Evolutionary conservation across 768 basidiomycete genomes (phyloP).

Genomic region (Pluteus cervinus): DNA sequence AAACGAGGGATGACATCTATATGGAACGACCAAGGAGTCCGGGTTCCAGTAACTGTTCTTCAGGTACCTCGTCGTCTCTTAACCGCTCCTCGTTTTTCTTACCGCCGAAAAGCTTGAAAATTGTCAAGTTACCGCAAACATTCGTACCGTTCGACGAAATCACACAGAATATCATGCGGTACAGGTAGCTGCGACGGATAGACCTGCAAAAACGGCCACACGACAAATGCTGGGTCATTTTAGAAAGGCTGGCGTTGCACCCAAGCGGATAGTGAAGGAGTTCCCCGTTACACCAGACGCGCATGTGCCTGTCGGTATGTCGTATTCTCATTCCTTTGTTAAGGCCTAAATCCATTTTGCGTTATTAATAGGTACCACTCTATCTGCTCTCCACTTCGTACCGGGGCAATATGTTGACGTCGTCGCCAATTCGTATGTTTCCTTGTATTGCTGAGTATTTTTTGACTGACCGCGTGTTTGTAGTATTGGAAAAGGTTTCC

Average conservation of each 20-base stretch:
- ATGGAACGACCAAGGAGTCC: slow-evolving; percentile 86
- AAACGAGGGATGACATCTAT: slow-evolving; percentile 95
- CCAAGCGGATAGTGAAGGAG: slow-evolving; percentile 83
- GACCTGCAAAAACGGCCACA: slow-evolving; percentile 64
- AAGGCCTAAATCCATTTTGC: no score
- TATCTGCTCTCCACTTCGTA: slow-evolving; percentile 93
- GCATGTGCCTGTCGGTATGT: slow-evolving; percentile 81
- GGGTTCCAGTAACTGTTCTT: slow-evolving; percentile 88
- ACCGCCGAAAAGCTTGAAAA: slow-evolving; percentile 58
- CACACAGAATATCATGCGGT: slow-evolving; percentile 84
- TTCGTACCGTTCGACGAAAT: slow-evolving; percentile 57
- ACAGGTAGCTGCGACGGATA: slow-evolving; percentile 84
- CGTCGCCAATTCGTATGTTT: slow-evolving; percentile 78
- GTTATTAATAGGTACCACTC: slow-evolving; percentile 59
- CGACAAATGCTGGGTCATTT: slow-evolving; percentile 88
- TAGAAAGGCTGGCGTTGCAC: slow-evolving; percentile 68
- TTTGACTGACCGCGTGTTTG: background rate
- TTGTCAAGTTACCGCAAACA: slow-evolving; percentile 83
- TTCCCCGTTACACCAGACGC: slow-evolving; percentile 88
- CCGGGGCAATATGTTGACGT: slow-evolving; percentile 96
- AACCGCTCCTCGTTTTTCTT: slow-evolving; percentile 1
- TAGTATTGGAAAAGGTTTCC: slow-evolving; percentile 96
- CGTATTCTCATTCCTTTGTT: slow-evolving; percentile 1
- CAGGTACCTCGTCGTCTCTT: slow-evolving; percentile 48
- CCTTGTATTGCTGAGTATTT: background rate